Percentiles rank a stretch among this genome's conserved stretches.
These are phyloP conservation scores for Tuber microsphaerosporum DNA, from an alignment of 495 filamentous ascomycete species.

Conservation along the genomic window DNA sequence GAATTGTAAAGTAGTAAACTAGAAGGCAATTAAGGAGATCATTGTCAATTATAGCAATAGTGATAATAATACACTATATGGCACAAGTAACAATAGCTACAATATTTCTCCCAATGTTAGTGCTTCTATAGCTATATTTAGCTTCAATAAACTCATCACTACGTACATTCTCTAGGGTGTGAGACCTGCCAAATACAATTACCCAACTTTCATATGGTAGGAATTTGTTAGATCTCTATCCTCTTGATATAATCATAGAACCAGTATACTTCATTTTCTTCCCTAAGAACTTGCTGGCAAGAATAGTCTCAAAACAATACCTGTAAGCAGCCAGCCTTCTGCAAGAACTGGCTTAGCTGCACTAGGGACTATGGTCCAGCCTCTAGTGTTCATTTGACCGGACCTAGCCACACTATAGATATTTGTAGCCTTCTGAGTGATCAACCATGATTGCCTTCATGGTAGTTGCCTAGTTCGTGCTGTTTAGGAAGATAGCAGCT, in stretches of 20 bases:
- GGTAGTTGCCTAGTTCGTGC: slow-evolving; percentile 45
- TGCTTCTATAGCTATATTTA: slow-evolving; percentile 53
- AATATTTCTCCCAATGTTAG: slow-evolving; percentile 70
- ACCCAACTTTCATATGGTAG: slow-evolving; percentile 56
- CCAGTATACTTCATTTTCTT: slow-evolving; percentile 54
- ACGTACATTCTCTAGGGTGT: slow-evolving; percentile 40
- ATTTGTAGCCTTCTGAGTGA: too few relatives aligned
- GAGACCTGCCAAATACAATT: slow-evolving; percentile 49
- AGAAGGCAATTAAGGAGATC: slow-evolving; percentile 48
- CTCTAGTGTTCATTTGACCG: too few relatives aligned
- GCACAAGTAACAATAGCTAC: slow-evolving; percentile 65
- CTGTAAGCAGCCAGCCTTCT: slow-evolving; percentile 50
- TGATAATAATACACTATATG: slow-evolving; percentile 61
- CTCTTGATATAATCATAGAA: slow-evolving; percentile 52
- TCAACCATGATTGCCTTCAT: too few relatives aligned
- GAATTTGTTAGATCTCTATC: slow-evolving; percentile 45
- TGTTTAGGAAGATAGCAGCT: slow-evolving; percentile 52
- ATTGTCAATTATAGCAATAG: slow-evolving; percentile 58
- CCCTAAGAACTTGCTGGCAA: slow-evolving; percentile 28
- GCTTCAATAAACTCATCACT: slow-evolving; percentile 54
- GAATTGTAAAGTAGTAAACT: slow-evolving; percentile 41
- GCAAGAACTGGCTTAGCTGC: too few relatives aligned
- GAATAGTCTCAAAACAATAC: slow-evolving; percentile 51
- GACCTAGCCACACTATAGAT: too few relatives aligned
- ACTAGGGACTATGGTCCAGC: too few relatives aligned